Base-by-base conservation (phyloP, 306 rosid species). In the Astragalus membranaceus region DNA sequence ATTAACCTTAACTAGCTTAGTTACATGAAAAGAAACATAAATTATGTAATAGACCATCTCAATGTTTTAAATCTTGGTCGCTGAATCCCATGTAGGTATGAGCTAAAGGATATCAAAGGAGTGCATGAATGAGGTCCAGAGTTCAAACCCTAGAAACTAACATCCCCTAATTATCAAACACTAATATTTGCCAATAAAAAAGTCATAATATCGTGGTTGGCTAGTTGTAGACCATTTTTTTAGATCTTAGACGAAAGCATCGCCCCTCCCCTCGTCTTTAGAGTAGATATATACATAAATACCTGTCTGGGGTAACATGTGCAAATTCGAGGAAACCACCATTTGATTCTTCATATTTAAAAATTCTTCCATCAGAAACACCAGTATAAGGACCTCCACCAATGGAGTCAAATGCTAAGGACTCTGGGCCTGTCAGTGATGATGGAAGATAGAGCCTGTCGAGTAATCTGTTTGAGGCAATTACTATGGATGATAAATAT, bases 311-410 rank as follows among this genome's bases (percentile, higher is more conserved):
- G 7, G 82, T 9, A 12, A 58, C 64, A 52, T 63, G 39, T 26
- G 63, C 76, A 41, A 64, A 64, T 11, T 85, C 82, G 16, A 9
- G 3, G 5, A 81, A 81, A 43, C 30, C 6, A 37, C 15, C 6
- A 9, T 48, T 23, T 14, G 37, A 5, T 49, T 32, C 50, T 0
- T 29, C 29, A 44, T 52, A 79, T 66, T 59, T 79, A 1, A 81
- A 17, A 52, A 85, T 49, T 63, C 88, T 79, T 17, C 88, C 82
- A 46, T 84, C 88, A 33, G 79, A 70, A 17, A 54, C 75, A 63
- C 85, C 69, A 1, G 74, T 72, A 16, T 67, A 75, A 33, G 80
- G 80, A 6, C 79, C 85, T 49, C 43, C 73, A 17, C 78, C 74
- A 0, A 23, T 5, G 1, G 46, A 5, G 49, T 73, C 76, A 41